Percentiles rank a stretch among this genome's conserved stretches.
Evolutionary conservation across 192 early-diverging fungal genomes (phyloP).

Genomic region (Podila epigama): DNA sequence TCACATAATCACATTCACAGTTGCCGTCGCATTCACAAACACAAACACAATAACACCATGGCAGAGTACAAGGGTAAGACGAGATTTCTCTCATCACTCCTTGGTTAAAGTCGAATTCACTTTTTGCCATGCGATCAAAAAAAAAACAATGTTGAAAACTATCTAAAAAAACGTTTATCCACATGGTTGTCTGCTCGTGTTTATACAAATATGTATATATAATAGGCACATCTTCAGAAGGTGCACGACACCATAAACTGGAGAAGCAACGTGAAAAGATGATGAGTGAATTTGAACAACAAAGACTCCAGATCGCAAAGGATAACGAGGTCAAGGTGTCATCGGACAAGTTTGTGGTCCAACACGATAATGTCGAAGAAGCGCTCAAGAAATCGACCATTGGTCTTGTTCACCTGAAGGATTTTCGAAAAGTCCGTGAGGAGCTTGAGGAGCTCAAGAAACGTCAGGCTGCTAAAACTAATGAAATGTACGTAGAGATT

Average conservation of each 20-base stretch:
- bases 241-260: slow-evolving; percentile 66
- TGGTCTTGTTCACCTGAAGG: slow-evolving; percentile 87
- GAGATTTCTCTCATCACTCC: neutral
- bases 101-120: neutral
- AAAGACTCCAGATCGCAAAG: slow-evolving; percentile 78
- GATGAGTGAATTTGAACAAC: slow-evolving; percentile 71
- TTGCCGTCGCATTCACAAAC: neutral
- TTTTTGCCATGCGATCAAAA: neutral
- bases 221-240: slow-evolving; percentile 51
- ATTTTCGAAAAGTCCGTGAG: slow-evolving; percentile 87
- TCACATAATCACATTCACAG: no score
- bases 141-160: no score
- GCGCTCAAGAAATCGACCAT: slow-evolving; percentile 89
- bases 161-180: neutral
- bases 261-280: slow-evolving; percentile 77
- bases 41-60: slow-evolving; percentile 19
- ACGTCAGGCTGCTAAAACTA: slow-evolving; percentile 73
- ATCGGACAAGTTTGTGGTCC: slow-evolving; percentile 80
- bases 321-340: slow-evolving; percentile 74
- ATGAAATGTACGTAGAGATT: slow-evolving; percentile 24
- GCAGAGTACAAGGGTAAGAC: slow-evolving; percentile 53
- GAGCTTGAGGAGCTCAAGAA: slow-evolving; percentile 84
- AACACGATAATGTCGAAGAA: slow-evolving; percentile 79
- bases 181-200: neutral
- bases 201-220: neutral